Conservation (phyloP, 148 eudicot genomes). For the Persicaria maculosa region DNA sequence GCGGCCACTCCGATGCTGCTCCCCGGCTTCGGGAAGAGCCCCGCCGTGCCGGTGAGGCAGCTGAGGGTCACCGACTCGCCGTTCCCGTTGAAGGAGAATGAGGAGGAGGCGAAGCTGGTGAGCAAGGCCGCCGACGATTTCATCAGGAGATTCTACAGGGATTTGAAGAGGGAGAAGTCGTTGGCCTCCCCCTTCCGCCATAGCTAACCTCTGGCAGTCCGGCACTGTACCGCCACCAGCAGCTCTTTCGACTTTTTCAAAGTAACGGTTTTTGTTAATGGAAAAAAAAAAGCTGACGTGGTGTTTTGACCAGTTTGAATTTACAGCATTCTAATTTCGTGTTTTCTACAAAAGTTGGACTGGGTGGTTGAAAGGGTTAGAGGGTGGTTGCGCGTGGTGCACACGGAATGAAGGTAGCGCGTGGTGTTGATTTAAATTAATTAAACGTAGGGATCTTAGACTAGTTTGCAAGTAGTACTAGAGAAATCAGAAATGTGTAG, state of each 20-base stretch:
- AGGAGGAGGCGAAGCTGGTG: constrained; percentile 34
- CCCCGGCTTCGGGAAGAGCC: constrained; percentile 40
- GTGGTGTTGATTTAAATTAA: not conserved
- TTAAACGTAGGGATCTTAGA: no score
- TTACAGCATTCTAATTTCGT: no score
- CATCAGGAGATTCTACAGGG: constrained; percentile 52
- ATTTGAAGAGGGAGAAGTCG: constrained; percentile 47
- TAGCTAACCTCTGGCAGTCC: not conserved
- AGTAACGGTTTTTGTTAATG: not conserved
- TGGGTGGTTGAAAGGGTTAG: no score
- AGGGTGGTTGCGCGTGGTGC: no score
- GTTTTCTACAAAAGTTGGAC: no score
- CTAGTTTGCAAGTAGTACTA: no score
- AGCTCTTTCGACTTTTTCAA: not conserved
- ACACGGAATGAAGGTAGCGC: not conserved
- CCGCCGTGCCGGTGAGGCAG: constrained; percentile 34
- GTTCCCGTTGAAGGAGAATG: constrained; percentile 37
- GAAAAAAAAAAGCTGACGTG: not conserved
- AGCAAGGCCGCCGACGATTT: constrained; percentile 70
- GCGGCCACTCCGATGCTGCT: constrained; percentile 25
- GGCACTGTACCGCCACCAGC: not conserved
- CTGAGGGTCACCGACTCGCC: constrained; percentile 73
- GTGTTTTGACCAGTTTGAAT: not conserved
- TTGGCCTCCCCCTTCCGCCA: constrained; percentile 3
- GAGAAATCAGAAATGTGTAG: no score